These are phyloP conservation scores for Austroboletus niveus DNA, from an alignment of 1,284 basidiomycete species.

Conservation along the genomic window DNA sequence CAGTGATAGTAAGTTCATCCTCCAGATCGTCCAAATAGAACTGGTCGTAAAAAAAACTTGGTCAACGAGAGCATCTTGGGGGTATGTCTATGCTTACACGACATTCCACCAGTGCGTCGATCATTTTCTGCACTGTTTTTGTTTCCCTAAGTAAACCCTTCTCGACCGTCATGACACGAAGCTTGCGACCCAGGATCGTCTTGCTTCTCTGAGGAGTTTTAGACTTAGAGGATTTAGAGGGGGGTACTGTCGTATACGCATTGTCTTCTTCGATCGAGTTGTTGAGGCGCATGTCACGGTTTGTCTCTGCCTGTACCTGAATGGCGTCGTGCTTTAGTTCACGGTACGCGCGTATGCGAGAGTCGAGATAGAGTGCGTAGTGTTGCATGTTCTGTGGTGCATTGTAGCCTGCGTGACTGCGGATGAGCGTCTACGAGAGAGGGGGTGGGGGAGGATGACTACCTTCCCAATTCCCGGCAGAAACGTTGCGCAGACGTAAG, in stretches of 20 bases:
- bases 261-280: conserved; percentile 57
- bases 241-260: conserved; percentile 30
- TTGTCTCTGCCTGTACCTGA: conserved; percentile 84
- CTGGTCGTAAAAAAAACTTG: conserved; percentile 39
- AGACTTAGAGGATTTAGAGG: conserved; percentile 25
- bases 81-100: conserved; percentile 49
- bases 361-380: conserved; percentile 90
- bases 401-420: conserved; percentile 60
- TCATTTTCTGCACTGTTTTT: conserved; percentile 85
- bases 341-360: conserved; percentile 84
- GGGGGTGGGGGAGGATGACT: conserved; percentile 16
- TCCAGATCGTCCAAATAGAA: conserved; percentile 94
- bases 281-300: conserved; percentile 76
- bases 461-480: conserved; percentile 80
- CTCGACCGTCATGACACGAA: conserved; percentile 92
- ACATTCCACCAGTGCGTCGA: conserved; percentile 86
- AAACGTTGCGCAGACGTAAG: conserved; percentile 77
- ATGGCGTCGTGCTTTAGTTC: conserved; percentile 95
- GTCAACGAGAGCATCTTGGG: background rate
- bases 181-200: conserved; percentile 77
- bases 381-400: conserved; percentile 84
- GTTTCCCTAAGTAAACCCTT: conserved; percentile 95
- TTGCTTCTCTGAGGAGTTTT: conserved; percentile 58
- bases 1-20: conserved; percentile 88
- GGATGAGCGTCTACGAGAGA: conserved; percentile 4